These are phyloP conservation scores for Exsudoporus floridanus DNA, from an alignment of 1,284 basidiomycete genomes.

Conservation along the genomic window DNA sequence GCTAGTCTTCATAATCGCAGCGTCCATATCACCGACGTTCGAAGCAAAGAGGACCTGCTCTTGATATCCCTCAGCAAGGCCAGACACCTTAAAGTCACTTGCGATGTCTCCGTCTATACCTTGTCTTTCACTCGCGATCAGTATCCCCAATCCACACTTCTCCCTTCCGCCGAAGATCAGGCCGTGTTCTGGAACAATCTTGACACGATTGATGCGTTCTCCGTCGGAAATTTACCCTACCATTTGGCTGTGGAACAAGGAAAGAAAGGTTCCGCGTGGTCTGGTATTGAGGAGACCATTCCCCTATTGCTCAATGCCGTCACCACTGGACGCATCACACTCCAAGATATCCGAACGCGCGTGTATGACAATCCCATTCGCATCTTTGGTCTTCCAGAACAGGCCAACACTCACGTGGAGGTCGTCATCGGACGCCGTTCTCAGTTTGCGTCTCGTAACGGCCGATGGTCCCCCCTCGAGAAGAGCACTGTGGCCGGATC, in stretches of 20 bases:
- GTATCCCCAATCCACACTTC: slow-evolving; percentile 62
- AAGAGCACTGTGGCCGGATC: slow-evolving; percentile 67
- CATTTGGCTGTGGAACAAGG: slow-evolving; percentile 70
- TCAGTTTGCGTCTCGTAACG: slow-evolving; percentile 50
- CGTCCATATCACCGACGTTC: slow-evolving; percentile 94
- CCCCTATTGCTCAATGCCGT: slow-evolving; percentile 90
- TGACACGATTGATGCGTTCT: slow-evolving; percentile 87
- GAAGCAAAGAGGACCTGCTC: slow-evolving; percentile 83
- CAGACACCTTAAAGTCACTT: slow-evolving; percentile 92
- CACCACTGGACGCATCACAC: slow-evolving; percentile 72
- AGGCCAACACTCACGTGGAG: slow-evolving; percentile 87
- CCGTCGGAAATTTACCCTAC: slow-evolving; percentile 85
- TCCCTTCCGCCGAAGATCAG: slow-evolving; percentile 83
- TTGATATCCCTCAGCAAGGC: slow-evolving; percentile 95
- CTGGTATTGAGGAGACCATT: slow-evolving; percentile 87
- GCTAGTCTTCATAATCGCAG: slow-evolving; percentile 89
- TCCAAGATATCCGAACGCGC: slow-evolving; percentile 80
- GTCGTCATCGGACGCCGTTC: slow-evolving; percentile 84
- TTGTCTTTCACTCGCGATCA: slow-evolving; percentile 87
- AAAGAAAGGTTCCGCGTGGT: slow-evolving; percentile 64
- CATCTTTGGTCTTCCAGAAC: slow-evolving; percentile 91
- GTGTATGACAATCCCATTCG: slow-evolving; percentile 90
- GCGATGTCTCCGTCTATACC: slow-evolving; percentile 92
- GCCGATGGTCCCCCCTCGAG: slow-evolving; percentile 85
- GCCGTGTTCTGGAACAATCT: slow-evolving; percentile 86